Percentiles rank a stretch among this genome's conserved stretches.
Conservation (phyloP, 2,329 filamentous ascomycete species). For the Botryotinia convoluta region DNA sequence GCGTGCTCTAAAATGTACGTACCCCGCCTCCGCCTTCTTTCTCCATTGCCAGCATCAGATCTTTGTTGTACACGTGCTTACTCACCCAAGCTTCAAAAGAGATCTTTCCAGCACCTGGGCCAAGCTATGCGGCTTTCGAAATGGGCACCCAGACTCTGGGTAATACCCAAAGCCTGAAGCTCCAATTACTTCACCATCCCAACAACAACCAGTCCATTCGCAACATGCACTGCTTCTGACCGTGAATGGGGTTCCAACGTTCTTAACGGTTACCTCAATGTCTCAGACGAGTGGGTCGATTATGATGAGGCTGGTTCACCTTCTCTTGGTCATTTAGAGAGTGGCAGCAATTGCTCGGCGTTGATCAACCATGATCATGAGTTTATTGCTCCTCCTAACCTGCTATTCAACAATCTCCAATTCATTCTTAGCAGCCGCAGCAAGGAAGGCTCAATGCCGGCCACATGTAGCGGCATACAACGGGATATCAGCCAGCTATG, state of each 20-base stretch:
- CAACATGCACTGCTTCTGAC: constrained; percentile 43
- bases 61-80: not conserved
- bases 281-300: not conserved
- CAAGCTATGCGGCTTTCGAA: constrained; percentile 40
- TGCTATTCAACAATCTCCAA: constrained; percentile 67
- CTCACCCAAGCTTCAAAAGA: not conserved
- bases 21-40: too few relatives aligned
- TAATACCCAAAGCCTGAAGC: constrained; percentile 49
- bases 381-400: not conserved
- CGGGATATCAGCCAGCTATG: not conserved
- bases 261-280: not conserved
- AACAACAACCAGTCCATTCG: constrained; percentile 63
- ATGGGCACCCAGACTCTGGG: constrained; percentile 60
- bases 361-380: not conserved
- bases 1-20: not conserved
- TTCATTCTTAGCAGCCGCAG: constrained; percentile 74
- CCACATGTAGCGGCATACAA: constrained; percentile 52
- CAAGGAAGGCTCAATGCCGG: constrained; percentile 61
- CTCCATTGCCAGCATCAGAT: not conserved
- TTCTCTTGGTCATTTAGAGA: not conserved
- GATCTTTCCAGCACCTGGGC: not conserved
- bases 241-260: not conserved
- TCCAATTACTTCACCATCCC: constrained; percentile 68
- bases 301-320: not conserved
- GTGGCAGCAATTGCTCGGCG: not conserved